Percentiles rank a stretch among this genome's conserved stretches.
Evolutionary conservation across 2,329 filamentous ascomycete genomes (phyloP).

Genomic region (Fusarium citri): DNA sequence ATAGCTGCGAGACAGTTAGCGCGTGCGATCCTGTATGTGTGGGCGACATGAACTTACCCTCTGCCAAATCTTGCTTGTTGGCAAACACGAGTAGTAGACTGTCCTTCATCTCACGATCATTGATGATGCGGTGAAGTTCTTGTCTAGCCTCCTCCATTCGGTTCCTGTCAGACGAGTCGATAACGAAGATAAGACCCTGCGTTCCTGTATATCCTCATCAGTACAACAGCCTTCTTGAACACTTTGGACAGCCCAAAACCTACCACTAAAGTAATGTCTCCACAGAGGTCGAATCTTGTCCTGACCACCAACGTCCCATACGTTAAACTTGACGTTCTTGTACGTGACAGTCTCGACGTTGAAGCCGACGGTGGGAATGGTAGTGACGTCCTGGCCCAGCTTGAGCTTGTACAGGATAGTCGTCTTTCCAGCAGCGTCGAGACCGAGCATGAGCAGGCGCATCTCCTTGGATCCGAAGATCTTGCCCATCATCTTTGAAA

Average conservation of each 20-base stretch:
- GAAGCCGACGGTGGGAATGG: conserved; percentile 98
- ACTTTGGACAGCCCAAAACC: conserved; percentile 42
- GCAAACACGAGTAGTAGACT: conserved; percentile 94
- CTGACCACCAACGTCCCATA: conserved; percentile 98
- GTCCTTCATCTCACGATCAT: conserved; percentile 98
- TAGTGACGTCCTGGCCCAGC: conserved; percentile 97
- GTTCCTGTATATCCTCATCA: conserved; percentile 70
- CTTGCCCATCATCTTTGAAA: conserved; percentile 98
- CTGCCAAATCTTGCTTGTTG: conserved; percentile 96
- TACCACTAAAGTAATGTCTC: conserved; percentile 95
- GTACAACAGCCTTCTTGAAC: background rate
- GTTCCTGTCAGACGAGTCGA: conserved; percentile 91
- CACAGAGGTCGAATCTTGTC: conserved; percentile 98
- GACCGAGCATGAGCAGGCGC: conserved; percentile 96
- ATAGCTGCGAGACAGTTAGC: conserved; percentile 66
- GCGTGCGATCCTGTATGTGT: background rate
- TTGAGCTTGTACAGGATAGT: conserved; percentile 99
- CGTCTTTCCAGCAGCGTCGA: conserved; percentile 98
- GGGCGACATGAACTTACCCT: conserved; percentile 62
- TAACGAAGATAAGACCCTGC: conserved; percentile 98
- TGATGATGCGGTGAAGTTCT: conserved; percentile 96
- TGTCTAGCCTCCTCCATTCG: conserved; percentile 93
- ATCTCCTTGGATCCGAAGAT: conserved; percentile 99
- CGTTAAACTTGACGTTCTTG: conserved; percentile 99
- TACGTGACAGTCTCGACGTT: conserved; percentile 99